Evolutionary conservation across 164 flowering plant genomes (phyloP).

Genomic region (Platanus orientalis): DNA sequence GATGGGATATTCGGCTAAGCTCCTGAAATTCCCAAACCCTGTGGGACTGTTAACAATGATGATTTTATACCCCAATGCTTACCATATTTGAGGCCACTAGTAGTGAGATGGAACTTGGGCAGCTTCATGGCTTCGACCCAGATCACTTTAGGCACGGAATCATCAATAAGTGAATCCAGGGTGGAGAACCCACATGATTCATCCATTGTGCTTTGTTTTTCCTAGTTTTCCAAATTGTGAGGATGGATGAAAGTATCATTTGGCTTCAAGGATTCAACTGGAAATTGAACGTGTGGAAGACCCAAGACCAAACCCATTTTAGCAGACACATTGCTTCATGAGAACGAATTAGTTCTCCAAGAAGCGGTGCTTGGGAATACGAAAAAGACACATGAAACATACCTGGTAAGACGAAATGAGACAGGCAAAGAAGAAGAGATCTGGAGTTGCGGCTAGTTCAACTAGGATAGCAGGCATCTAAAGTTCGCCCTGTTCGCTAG

Average conservation of each 20-base stretch:
- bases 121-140: constrained; percentile 60
- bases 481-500: constrained; percentile 70
- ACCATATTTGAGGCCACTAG: too few relatives aligned
- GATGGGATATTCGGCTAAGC: too few relatives aligned
- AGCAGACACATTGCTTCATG: constrained; percentile 8
- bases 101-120: constrained; percentile 60
- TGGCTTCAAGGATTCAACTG: constrained; percentile 69
- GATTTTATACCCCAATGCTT: too few relatives aligned
- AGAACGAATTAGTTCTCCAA: constrained; percentile 18
- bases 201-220: constrained; percentile 80
- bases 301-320: constrained; percentile 22
- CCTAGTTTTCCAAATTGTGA: constrained; percentile 88
- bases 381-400: constrained; percentile 57
- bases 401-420: constrained; percentile 42
- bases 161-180: constrained; percentile 72
- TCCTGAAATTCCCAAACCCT: too few relatives aligned
- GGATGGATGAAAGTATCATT: constrained; percentile 92
- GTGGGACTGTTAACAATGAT: too few relatives aligned
- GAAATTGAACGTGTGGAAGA: constrained; percentile 54
- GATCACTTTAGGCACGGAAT: constrained; percentile 90
- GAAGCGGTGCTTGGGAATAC: constrained; percentile 10
- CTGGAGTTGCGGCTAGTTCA: too few relatives aligned
- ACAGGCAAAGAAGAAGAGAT: constrained; percentile 20
- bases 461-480: constrained; percentile 53
- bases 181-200: constrained; percentile 50